phyloP scores from a whole-genome alignment of 1,139 yeast genomes.

The Saccharomycopsis crataegensis region DNA sequence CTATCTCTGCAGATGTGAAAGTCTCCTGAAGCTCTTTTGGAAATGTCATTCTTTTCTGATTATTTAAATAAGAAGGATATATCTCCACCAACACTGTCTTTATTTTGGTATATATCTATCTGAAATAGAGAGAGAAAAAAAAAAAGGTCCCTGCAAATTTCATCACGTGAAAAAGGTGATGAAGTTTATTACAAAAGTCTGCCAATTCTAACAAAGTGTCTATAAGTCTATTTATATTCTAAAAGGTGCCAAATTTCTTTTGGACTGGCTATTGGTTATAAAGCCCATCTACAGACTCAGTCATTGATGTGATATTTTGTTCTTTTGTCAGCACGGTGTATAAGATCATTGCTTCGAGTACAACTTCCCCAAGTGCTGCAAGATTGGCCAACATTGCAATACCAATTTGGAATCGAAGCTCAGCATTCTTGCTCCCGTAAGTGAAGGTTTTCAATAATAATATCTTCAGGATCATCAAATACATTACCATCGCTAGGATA shows the following conservation, averaged over 20 bases:
- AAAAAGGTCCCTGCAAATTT: not conserved
- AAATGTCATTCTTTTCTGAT: conserved; percentile 44
- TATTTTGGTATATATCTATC: too few species aligned
- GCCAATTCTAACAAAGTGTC: too few species aligned
- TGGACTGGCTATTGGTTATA: too few species aligned
- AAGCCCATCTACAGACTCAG: too few species aligned
- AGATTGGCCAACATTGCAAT: conserved; percentile 11
- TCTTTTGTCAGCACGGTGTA: not conserved
- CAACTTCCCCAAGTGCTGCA: not conserved
- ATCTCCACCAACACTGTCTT: not conserved
- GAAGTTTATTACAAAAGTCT: too few species aligned
- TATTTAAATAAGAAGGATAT: not conserved
- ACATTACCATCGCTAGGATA: not conserved
- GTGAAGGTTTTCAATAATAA: not conserved
- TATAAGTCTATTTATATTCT: too few species aligned
- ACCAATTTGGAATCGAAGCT: conserved; percentile 1
- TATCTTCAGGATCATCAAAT: not conserved
- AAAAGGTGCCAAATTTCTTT: too few species aligned
- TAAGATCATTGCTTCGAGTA: not conserved
- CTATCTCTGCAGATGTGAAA: conserved; percentile 71
- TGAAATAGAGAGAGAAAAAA: not conserved
- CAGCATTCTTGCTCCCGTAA: not conserved
- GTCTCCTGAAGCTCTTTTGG: conserved; percentile 50
- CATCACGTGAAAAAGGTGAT: too few species aligned
- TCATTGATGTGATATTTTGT: too few species aligned